Percentiles rank a stretch among this genome's conserved stretches.
These are phyloP conservation scores for Epichloe typhina DNA, from an alignment of 2,329 filamentous ascomycete genomes.

Conservation along the genomic window DNA sequence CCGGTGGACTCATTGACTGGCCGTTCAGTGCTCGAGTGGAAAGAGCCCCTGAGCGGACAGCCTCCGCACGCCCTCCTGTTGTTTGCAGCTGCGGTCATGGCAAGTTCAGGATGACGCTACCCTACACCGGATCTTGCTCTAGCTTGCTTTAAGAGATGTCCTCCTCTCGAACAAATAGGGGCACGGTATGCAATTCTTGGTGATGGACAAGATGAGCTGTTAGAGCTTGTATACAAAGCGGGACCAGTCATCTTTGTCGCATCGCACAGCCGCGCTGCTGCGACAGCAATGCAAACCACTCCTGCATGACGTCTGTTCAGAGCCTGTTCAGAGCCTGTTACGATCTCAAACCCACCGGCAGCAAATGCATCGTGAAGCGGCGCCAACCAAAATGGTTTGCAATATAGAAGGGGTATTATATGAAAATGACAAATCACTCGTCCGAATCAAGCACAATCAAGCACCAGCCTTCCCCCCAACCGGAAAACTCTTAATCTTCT, in stretches of 20 bases:
- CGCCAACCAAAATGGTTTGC: neutral
- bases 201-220: too few relatives aligned
- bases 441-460: neutral
- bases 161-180: too few relatives aligned
- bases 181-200: too few relatives aligned
- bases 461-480: constrained; percentile 9
- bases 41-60: neutral
- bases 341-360: neutral
- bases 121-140: too few relatives aligned
- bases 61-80: neutral
- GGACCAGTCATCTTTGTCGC: too few relatives aligned
- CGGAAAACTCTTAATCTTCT: constrained; percentile 26
- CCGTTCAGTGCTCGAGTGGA: neutral
- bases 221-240: too few relatives aligned
- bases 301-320: neutral
- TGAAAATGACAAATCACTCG: neutral
- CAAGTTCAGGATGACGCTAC: too few relatives aligned
- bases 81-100: neutral
- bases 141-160: too few relatives aligned
- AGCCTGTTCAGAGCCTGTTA: neutral
- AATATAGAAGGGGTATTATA: constrained; percentile 1
- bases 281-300: too few relatives aligned
- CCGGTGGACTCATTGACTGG: neutral
- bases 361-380: neutral
- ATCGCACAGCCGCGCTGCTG: too few relatives aligned